These are phyloP conservation scores for Metarhizium guizhouense DNA, from an alignment of 2,329 filamentous ascomycete species.

Conservation along the genomic window DNA sequence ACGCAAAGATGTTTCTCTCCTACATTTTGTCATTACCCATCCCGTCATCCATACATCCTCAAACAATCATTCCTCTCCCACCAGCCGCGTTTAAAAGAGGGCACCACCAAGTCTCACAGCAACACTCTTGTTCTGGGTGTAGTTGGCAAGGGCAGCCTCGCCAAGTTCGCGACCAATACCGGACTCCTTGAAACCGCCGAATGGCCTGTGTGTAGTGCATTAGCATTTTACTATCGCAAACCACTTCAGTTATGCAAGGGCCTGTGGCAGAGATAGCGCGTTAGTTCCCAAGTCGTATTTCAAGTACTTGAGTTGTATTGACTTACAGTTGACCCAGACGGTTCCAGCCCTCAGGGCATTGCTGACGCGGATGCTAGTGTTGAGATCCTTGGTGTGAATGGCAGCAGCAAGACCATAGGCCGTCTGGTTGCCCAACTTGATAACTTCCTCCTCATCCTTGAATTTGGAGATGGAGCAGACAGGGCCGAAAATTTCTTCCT, in stretches of 20 bases:
- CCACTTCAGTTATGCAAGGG: background rate
- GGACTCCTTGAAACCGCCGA: conserved; percentile 70
- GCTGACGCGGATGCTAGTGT: conserved; percentile 71
- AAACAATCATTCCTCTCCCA: background rate
- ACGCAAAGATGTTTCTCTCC: background rate
- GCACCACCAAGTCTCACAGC: conserved; percentile 31
- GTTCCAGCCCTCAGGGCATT: conserved; percentile 66
- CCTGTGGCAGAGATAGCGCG: conserved; percentile 9
- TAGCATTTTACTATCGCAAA: background rate
- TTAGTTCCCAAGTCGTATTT: background rate
- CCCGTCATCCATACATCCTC: background rate
- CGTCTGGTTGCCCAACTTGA: conserved; percentile 65
- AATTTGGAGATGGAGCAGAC: conserved; percentile 83
- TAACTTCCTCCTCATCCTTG: conserved; percentile 70
- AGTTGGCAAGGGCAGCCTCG: conserved; percentile 57
- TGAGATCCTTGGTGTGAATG: conserved; percentile 73
- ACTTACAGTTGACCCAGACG: conserved; percentile 43
- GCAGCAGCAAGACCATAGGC: conserved; percentile 77
- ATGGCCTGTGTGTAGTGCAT: conserved; percentile 37
- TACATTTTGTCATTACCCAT: background rate
- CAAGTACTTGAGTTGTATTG: conserved; percentile 9
- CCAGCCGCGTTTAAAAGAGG: conserved; percentile 10
- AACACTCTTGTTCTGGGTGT: conserved; percentile 61
- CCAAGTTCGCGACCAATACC: conserved; percentile 72
- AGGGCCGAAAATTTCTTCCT: conserved; percentile 88